These are phyloP conservation scores for Plantago rigida DNA, from an alignment of 305 asterid genomes.

Conservation along the genomic window DNA sequence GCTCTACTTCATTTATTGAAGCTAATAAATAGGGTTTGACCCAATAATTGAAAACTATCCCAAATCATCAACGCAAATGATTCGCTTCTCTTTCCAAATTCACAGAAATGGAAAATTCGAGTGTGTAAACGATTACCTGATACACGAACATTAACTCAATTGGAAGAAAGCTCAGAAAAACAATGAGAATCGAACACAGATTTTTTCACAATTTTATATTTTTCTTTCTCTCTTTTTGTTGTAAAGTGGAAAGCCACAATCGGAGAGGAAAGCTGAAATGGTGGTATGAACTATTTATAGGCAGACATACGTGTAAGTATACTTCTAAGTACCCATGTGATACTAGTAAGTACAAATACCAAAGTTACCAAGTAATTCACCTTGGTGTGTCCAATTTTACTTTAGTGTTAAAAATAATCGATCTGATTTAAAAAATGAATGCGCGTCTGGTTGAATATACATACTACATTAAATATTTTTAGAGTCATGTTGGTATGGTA, in stretches of 20 bases:
- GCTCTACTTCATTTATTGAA: slow-evolving; percentile 29
- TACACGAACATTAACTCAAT: too few relatives aligned
- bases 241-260: slow-evolving; percentile 1
- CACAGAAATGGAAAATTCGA: slow-evolving; percentile 16
- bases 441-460: too few relatives aligned
- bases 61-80: slow-evolving; percentile 19
- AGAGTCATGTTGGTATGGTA: too few relatives aligned
- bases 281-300: neutral
- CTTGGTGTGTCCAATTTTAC: too few relatives aligned
- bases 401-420: too few relatives aligned
- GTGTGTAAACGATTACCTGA: slow-evolving; percentile 25
- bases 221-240: neutral
- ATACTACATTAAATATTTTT: too few relatives aligned
- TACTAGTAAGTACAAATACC: neutral
- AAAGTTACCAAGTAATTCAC: too few relatives aligned
- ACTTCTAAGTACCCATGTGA: slow-evolving; percentile 1
- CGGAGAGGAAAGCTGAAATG: slow-evolving; percentile 9
- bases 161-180: too few relatives aligned
- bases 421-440: too few relatives aligned
- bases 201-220: too few relatives aligned
- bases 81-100: slow-evolving; percentile 16
- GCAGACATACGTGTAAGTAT: slow-evolving; percentile 1
- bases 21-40: slow-evolving; percentile 37
- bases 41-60: slow-evolving; percentile 26
- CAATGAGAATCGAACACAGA: neutral